These are phyloP conservation scores for Bullera alba DNA, from an alignment of 768 basidiomycete species.

Conservation along the genomic window DNA sequence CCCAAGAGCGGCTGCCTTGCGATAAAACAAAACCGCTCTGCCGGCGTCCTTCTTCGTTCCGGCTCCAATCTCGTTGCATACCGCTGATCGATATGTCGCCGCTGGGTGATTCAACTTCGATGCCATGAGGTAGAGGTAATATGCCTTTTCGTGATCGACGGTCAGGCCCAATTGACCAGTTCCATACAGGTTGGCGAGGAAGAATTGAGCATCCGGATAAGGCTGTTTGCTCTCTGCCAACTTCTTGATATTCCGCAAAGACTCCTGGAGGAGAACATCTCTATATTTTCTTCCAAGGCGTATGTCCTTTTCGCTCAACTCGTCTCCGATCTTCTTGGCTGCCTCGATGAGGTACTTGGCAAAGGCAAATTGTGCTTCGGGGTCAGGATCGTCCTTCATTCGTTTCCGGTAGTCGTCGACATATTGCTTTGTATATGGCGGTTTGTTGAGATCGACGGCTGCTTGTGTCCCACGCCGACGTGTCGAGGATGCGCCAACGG, in stretches of 20 bases:
- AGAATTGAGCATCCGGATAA: slow-evolving; percentile 95
- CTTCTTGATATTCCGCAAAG: slow-evolving; percentile 83
- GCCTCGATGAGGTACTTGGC: slow-evolving; percentile 99
- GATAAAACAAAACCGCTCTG: slow-evolving; percentile 89
- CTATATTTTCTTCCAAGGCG: slow-evolving; percentile 83
- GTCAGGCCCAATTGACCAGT: slow-evolving; percentile 91
- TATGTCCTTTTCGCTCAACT: slow-evolving; percentile 53
- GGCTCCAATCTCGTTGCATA: slow-evolving; percentile 97
- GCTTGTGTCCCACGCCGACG: slow-evolving; percentile 38
- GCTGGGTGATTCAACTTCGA: slow-evolving; percentile 94
- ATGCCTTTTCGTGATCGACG: slow-evolving; percentile 96
- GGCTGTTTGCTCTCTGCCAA: slow-evolving; percentile 73
- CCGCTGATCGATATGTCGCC: slow-evolving; percentile 92
- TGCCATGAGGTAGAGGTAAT: slow-evolving; percentile 92
- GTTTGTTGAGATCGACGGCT: slow-evolving; percentile 46
- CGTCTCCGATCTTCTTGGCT: slow-evolving; percentile 59
- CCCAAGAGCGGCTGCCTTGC: slow-evolving; percentile 89
- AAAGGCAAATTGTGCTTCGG: slow-evolving; percentile 93
- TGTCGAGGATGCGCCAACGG: slow-evolving; percentile 43
- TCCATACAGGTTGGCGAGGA: slow-evolving; percentile 93
- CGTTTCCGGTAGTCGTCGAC: slow-evolving; percentile 96
- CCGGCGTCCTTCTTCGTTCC: slow-evolving; percentile 83
- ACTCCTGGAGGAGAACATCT: slow-evolving; percentile 76
- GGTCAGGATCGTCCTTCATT: slow-evolving; percentile 96
- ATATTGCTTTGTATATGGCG: slow-evolving; percentile 86